A percentile compares a stretch with the other conserved stretches of the same genome.
These are phyloP conservation scores for Ormosia semicastrata DNA, from an alignment of 306 rosid species.

Conservation along the genomic window DNA sequence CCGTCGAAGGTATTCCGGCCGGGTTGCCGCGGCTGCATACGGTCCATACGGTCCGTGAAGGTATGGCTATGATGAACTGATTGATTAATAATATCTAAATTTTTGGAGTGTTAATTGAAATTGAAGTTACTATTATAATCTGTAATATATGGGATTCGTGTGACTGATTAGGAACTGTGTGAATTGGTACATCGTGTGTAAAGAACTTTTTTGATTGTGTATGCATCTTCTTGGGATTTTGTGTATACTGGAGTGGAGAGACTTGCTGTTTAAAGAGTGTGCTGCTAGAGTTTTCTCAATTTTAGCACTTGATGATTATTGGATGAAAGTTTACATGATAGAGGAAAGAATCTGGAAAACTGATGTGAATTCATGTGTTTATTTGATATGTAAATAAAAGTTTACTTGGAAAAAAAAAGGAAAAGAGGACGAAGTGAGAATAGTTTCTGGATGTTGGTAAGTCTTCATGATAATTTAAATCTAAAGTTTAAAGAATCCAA, in stretches of 20 bases:
- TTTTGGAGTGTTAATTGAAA: background rate
- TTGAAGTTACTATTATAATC: conserved; percentile 2
- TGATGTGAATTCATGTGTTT: conserved; percentile 2
- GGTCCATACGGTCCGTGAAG: conserved; percentile 70
- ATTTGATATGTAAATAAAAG: background rate
- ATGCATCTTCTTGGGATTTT: background rate
- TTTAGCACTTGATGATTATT: background rate
- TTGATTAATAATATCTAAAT: background rate
- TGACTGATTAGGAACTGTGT: background rate
- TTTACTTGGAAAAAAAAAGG: background rate
- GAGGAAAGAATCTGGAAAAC: background rate
- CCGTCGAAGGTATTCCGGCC: conserved; percentile 62
- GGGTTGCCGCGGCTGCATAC: conserved; percentile 78
- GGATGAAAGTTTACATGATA: background rate
- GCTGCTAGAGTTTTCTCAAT: background rate
- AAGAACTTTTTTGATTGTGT: background rate
- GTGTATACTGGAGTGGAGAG: background rate
- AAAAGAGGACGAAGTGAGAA: background rate
- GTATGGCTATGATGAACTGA: conserved; percentile 41
- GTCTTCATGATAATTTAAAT: background rate
- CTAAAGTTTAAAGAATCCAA: background rate
- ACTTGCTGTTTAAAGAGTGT: background rate
- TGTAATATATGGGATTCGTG: background rate
- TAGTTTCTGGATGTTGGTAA: background rate
- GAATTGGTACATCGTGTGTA: background rate